Conservation (phyloP, 805 yeast species). For the Pichia insulana region DNA sequence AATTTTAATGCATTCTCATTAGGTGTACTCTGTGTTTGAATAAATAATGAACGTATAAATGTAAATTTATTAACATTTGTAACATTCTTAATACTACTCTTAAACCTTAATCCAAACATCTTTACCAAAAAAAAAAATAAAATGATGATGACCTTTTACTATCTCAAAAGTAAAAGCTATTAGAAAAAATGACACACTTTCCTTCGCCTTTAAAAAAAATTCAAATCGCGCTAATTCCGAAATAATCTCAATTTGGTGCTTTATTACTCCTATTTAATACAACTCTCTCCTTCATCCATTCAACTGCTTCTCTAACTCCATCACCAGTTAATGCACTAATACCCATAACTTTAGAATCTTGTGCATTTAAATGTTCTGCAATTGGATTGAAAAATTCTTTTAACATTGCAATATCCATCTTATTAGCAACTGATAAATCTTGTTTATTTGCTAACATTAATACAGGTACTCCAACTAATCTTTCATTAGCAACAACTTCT, state of each 20-base stretch:
- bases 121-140: too few species aligned
- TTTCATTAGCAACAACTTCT: conserved; percentile 50
- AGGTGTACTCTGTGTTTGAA: conserved; percentile 81
- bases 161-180: too few species aligned
- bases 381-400: conserved; percentile 76
- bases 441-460: conserved; percentile 95
- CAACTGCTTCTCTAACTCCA: conserved; percentile 80
- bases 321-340: conserved; percentile 78
- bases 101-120: too few species aligned
- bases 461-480: conserved; percentile 73
- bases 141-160: too few species aligned
- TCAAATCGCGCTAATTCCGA: not conserved
- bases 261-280: conserved; percentile 49
- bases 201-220: not conserved
- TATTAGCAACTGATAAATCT: conserved; percentile 50
- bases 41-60: conserved; percentile 35
- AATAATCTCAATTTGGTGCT: not conserved
- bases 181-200: too few species aligned
- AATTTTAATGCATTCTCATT: conserved; percentile 82
- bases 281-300: conserved; percentile 75
- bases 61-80: not conserved
- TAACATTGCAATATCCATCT: conserved; percentile 68
- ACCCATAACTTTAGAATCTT: conserved; percentile 85
- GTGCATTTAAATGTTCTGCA: conserved; percentile 78
- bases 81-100: not conserved